Evolutionary conservation across 2,329 filamentous ascomycete genomes (phyloP).

Genomic region (Xylariaceae sp.): DNA sequence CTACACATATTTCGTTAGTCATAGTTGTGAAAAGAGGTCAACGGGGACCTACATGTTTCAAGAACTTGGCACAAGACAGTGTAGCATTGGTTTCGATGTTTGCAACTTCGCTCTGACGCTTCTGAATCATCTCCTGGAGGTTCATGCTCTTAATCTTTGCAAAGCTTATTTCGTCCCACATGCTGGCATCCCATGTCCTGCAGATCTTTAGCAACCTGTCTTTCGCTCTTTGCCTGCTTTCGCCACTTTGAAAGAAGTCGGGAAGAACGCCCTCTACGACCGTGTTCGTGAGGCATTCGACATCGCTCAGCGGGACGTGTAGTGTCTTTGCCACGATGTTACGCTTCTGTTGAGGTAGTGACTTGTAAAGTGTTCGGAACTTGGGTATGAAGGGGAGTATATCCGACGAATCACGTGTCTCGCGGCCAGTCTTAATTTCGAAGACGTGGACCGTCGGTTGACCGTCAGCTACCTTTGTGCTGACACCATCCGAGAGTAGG

Average conservation of each 20-base stretch:
- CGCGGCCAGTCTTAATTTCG: slow-evolving; percentile 66
- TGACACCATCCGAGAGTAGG: slow-evolving; percentile 70
- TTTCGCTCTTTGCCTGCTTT: slow-evolving; percentile 52
- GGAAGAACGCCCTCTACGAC: slow-evolving; percentile 56
- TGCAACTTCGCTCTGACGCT: slow-evolving; percentile 60
- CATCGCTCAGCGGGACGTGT: slow-evolving; percentile 68
- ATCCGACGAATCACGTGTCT: slow-evolving; percentile 74
- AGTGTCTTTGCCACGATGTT: slow-evolving; percentile 65
- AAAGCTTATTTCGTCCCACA: slow-evolving; percentile 84
- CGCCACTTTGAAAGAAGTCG: slow-evolving; percentile 53
- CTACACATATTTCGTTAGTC: slow-evolving; percentile 40
- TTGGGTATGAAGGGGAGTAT: slow-evolving; percentile 75
- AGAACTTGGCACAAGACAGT: slow-evolving; percentile 68
- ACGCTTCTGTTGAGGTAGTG: slow-evolving; percentile 61
- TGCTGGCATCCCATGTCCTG: slow-evolving; percentile 66
- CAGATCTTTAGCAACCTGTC: slow-evolving; percentile 67
- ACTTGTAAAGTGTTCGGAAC: slow-evolving; percentile 65
- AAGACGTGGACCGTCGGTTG: slow-evolving; percentile 72
- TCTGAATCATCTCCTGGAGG: slow-evolving; percentile 73
- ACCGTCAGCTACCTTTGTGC: slow-evolving; percentile 51
- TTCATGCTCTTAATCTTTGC: slow-evolving; percentile 76
- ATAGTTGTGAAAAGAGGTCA: not conserved
- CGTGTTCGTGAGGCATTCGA: slow-evolving; percentile 80
- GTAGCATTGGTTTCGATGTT: slow-evolving; percentile 63
- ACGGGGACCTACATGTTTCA: slow-evolving; percentile 73